Conservation (phyloP, 75 land plant species). For the Cryptomeria japonica region DNA sequence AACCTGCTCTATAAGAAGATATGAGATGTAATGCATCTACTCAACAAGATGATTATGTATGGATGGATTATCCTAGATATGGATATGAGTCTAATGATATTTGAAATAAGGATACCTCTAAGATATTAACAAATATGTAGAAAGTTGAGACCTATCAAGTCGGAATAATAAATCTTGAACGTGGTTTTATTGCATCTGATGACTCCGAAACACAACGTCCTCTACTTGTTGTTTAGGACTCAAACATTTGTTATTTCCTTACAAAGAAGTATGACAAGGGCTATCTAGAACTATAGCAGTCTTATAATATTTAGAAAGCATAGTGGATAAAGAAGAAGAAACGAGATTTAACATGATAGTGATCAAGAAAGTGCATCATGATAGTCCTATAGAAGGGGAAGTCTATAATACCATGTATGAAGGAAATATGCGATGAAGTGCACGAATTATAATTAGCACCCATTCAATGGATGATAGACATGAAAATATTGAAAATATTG, state of each 20-base stretch:
- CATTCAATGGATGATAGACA: no score
- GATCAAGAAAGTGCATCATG: no score
- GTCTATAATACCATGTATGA: no score
- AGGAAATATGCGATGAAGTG: no score
- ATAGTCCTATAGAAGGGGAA: no score
- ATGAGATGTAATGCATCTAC: not conserved
- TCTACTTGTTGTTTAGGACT: slow-evolving; percentile 1
- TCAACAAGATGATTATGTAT: not conserved
- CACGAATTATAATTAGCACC: no score
- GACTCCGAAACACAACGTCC: not conserved
- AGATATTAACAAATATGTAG: not conserved
- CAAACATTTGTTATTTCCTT: slow-evolving; percentile 44
- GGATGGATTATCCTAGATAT: not conserved
- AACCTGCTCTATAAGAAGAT: not conserved
- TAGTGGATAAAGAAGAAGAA: no score
- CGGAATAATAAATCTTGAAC: not conserved
- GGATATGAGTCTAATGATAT: slow-evolving; percentile 1
- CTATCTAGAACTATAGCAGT: no score
- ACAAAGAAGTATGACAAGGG: slow-evolving; percentile 39
- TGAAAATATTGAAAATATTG: no score
- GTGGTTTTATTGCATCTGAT: not conserved
- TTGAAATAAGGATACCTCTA: not conserved
- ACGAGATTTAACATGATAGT: no score
- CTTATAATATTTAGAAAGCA: no score
- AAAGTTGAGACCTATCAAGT: not conserved